phyloP scores from a whole-genome alignment of 495 filamentous ascomycete species.

The Aspergillus diversus region DNA sequence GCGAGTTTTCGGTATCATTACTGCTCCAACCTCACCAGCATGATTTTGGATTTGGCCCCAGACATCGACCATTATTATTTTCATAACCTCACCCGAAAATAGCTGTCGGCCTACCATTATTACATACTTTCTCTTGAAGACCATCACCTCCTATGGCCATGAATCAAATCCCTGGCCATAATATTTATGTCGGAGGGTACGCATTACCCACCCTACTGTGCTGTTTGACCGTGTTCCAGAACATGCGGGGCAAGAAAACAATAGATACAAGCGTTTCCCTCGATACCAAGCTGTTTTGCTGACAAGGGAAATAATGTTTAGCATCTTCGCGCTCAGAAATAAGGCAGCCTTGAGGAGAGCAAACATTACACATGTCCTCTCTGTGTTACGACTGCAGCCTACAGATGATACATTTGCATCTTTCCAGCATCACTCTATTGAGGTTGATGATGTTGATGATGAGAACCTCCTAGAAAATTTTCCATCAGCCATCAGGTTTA shows the following conservation, averaged over 20 bases:
- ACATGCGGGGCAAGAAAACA: background rate
- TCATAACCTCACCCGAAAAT: background rate
- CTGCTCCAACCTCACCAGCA: background rate
- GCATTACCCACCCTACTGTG: conserved; percentile 31
- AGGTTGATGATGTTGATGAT: conserved; percentile 86
- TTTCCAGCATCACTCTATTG: conserved; percentile 74
- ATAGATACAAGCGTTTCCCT: background rate
- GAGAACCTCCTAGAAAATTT: conserved; percentile 85
- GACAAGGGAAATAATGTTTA: conserved; percentile 40
- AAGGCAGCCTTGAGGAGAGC: conserved; percentile 65
- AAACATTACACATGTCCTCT: conserved; percentile 91
- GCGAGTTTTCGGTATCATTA: background rate
- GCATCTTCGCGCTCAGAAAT: conserved; percentile 75
- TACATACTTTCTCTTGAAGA: background rate
- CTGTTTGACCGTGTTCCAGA: background rate
- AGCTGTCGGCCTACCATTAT: background rate
- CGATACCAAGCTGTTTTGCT: conserved; percentile 2
- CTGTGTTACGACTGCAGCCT: conserved; percentile 67
- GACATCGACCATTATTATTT: background rate
- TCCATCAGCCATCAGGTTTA: conserved; percentile 75
- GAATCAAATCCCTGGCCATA: conserved; percentile 66
- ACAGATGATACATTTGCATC: conserved; percentile 39
- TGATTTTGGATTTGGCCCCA: background rate
- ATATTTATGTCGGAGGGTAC: conserved; percentile 86
- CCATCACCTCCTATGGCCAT: conserved; percentile 42